Evolutionary conservation across 2,329 filamentous ascomycete genomes (phyloP).

Genomic region (Stachybotrys chlorohalonatus): DNA sequence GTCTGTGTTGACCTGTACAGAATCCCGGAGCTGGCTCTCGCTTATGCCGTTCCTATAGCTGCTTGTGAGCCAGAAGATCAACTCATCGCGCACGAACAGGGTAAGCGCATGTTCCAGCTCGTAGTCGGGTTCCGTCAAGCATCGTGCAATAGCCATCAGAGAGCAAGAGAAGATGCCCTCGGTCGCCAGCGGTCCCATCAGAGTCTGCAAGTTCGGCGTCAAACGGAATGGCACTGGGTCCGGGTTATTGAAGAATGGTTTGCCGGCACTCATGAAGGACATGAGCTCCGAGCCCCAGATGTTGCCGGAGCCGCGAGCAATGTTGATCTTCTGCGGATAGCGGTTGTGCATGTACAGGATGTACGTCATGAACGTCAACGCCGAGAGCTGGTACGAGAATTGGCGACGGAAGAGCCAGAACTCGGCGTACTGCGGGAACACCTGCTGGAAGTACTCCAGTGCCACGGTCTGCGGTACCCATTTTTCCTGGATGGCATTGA

Average conservation of each 20-base stretch:
- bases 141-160: conserved; percentile 93
- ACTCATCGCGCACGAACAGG: conserved; percentile 94
- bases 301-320: conserved; percentile 78
- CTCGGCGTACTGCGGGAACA: conserved; percentile 81
- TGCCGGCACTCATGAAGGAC: conserved; percentile 73
- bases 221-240: conserved; percentile 96
- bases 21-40: conserved; percentile 64
- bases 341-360: conserved; percentile 95
- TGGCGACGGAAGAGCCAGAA: conserved; percentile 98
- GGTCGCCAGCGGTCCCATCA: conserved; percentile 92
- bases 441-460: conserved; percentile 80
- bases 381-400: conserved; percentile 91
- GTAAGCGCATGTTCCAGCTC: conserved; percentile 93
- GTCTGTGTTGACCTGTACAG: conserved; percentile 79
- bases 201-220: conserved; percentile 87
- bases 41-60: conserved; percentile 50
- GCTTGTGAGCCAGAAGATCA: conserved; percentile 92
- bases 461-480: conserved; percentile 78
- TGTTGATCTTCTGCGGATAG: conserved; percentile 91
- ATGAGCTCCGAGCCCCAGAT: conserved; percentile 96
- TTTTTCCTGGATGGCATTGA: conserved; percentile 87
- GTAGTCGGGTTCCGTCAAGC: conserved; percentile 77
- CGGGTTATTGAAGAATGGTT: conserved; percentile 87
- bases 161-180: conserved; percentile 95
- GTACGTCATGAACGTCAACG: conserved; percentile 97